Evolutionary conservation across 345 rosid species (phyloP).

Genomic region (Lepidium didymum): DNA sequence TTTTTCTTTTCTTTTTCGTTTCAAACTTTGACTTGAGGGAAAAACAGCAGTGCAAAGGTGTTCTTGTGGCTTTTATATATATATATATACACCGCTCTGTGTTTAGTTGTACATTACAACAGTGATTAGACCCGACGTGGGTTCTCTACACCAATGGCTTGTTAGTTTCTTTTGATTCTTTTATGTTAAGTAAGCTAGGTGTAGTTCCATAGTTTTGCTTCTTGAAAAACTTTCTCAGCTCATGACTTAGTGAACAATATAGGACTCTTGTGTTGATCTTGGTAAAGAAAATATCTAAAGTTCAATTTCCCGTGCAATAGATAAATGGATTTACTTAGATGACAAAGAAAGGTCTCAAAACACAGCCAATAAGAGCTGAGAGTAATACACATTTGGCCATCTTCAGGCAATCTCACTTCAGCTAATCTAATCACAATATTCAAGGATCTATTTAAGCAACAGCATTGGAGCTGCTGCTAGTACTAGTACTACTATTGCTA

Average conservation of each 20-base stretch:
- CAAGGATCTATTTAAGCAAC: slow-evolving; percentile 44
- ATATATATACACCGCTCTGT: too few relatives aligned
- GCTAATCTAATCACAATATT: slow-evolving; percentile 14
- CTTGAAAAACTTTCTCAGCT: neutral
- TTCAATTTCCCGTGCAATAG: neutral
- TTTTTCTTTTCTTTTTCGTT: neutral
- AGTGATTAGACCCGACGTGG: neutral
- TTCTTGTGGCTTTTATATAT: neutral
- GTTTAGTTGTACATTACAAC: neutral
- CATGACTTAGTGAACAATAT: neutral
- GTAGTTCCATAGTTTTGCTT: neutral
- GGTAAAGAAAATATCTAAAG: neutral
- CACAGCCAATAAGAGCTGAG: neutral
- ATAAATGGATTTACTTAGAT: neutral
- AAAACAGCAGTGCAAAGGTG: neutral
- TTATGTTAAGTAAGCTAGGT: slow-evolving; percentile 45
- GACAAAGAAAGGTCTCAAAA: neutral
- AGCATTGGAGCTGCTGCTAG: slow-evolving; percentile 36
- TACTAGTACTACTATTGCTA: slow-evolving; percentile 28
- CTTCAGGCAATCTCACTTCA: slow-evolving; percentile 18
- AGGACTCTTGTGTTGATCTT: neutral
- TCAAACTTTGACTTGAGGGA: neutral
- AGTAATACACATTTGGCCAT: slow-evolving; percentile 14
- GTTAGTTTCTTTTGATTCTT: slow-evolving; percentile 37
- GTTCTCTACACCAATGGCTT: neutral